These are phyloP conservation scores for Exserohilum rostratum DNA, from an alignment of 2,329 filamentous ascomycete genomes.

Conservation along the genomic window DNA sequence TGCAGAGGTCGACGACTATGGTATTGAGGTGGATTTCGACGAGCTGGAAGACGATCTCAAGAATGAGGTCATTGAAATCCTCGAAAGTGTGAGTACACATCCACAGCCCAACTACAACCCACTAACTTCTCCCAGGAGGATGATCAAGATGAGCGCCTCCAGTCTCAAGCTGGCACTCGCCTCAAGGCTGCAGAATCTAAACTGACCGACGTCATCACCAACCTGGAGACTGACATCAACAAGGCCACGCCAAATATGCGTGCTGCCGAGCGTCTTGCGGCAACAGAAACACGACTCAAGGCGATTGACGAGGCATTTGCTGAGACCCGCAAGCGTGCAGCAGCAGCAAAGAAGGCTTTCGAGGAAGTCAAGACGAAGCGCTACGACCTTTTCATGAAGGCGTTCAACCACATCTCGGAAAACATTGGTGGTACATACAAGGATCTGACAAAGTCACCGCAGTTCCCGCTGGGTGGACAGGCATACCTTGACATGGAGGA, in stretches of 20 bases:
- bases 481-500: conserved; percentile 94
- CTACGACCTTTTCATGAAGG: conserved; percentile 91
- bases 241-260: conserved; percentile 98
- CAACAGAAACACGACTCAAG: conserved; percentile 80
- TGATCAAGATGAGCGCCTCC: conserved; percentile 59
- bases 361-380: conserved; percentile 80
- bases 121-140: conserved; percentile 59
- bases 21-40: conserved; percentile 87
- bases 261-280: conserved; percentile 87
- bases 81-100: conserved; percentile 46
- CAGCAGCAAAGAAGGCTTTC: conserved; percentile 80
- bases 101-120: neutral
- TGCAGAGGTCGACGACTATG: conserved; percentile 80
- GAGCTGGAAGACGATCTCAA: conserved; percentile 79
- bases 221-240: conserved; percentile 79
- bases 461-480: conserved; percentile 90
- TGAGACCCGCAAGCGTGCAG: conserved; percentile 75
- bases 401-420: conserved; percentile 91
- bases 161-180: conserved; percentile 22
- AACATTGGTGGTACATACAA: conserved; percentile 95
- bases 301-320: conserved; percentile 90
- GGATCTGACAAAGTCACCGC: conserved; percentile 85
- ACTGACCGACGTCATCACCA: conserved; percentile 77
- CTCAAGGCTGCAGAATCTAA: conserved; percentile 66
- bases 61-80: conserved; percentile 51